Evolutionary conservation across 495 filamentous ascomycete species (phyloP).

Genomic region (Hamigera avellanea): DNA sequence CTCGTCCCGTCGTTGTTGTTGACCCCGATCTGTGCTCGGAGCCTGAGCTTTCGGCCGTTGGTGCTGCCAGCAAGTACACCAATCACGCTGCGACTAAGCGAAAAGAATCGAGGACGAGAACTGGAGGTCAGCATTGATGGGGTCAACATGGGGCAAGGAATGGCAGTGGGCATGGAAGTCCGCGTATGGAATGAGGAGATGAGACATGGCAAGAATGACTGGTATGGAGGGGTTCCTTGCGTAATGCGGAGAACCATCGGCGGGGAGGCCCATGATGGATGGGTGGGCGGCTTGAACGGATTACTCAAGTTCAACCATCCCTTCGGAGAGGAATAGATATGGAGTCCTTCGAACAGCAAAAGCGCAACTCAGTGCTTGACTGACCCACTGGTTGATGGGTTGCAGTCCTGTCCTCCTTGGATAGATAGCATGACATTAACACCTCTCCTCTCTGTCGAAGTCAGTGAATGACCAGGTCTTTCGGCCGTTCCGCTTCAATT

Average conservation of each 20-base stretch:
- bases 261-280: slow-evolving; percentile 64
- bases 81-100: slow-evolving; percentile 71
- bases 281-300: slow-evolving; percentile 93
- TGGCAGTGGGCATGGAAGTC: slow-evolving; percentile 77
- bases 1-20: slow-evolving; percentile 77
- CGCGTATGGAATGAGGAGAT: slow-evolving; percentile 74
- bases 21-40: slow-evolving; percentile 89
- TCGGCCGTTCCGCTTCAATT: no score
- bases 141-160: slow-evolving; percentile 54
- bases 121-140: slow-evolving; percentile 87
- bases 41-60: slow-evolving; percentile 80
- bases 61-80: slow-evolving; percentile 78
- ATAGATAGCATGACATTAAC: no score
- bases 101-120: slow-evolving; percentile 71
- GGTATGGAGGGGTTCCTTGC: slow-evolving; percentile 46
- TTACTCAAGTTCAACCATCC: slow-evolving; percentile 96
- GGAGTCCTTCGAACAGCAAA: not conserved
- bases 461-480: no score
- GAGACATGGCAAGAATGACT: slow-evolving; percentile 51
- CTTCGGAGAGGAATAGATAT: slow-evolving; percentile 61
- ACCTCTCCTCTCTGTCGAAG: no score
- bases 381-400: no score
- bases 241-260: slow-evolving; percentile 41
- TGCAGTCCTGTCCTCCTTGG: no score
- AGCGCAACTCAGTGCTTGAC: no score